Evolutionary conservation across 768 basidiomycete genomes (phyloP).

Genomic region (Suillus paluster): DNA sequence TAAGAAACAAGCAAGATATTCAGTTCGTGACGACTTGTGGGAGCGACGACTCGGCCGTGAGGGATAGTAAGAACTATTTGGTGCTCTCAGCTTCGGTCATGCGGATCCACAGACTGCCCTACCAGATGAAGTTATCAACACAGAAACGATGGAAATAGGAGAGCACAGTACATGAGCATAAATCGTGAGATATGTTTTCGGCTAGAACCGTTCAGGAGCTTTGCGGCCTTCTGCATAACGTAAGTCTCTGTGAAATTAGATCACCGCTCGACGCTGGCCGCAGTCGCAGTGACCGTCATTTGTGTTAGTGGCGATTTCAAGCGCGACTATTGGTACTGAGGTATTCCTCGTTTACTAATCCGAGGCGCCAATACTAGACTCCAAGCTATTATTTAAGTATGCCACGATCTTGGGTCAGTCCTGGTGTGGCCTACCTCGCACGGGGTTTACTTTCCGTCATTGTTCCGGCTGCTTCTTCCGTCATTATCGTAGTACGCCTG

Average conservation of each 20-base stretch:
- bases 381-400: neutral
- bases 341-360: neutral
- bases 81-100: conserved; percentile 32
- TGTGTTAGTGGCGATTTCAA: neutral
- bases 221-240: conserved; percentile 52
- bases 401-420: conserved; percentile 13
- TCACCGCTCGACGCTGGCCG: no score
- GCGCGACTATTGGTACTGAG: neutral
- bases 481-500: conserved; percentile 17
- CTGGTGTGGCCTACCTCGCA: conserved; percentile 27
- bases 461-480: conserved; percentile 17
- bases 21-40: no score
- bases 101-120: conserved; percentile 62
- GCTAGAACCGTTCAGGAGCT: conserved; percentile 52
- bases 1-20: no score
- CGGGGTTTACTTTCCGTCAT: conserved; percentile 18
- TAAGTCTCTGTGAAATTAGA: no score
- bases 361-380: neutral
- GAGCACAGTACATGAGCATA: conserved; percentile 44
- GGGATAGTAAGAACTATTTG: no score
- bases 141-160: neutral
- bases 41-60: no score
- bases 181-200: conserved; percentile 60
- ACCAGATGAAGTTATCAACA: conserved; percentile 6
- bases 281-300: neutral